Base-by-base conservation (phyloP, 768 basidiomycete genomes). In the Leccinum uliginosum region DNA sequence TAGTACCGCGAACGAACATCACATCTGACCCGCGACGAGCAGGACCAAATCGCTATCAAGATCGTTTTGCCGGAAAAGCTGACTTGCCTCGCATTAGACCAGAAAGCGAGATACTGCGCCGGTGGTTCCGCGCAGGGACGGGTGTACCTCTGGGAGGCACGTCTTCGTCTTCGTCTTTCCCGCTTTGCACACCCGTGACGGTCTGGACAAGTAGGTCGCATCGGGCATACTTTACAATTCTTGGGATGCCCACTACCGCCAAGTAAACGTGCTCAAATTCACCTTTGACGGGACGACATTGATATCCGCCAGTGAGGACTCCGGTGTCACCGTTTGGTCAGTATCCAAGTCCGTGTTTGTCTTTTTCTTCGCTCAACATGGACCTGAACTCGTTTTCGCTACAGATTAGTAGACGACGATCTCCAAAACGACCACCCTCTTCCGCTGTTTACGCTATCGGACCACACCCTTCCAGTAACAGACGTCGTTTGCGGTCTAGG, bases 201-300 rank as follows among this genome's bases (percentile, higher is more conserved):
- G 61, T 21, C 70, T 43, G 11, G 40, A 43, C 7, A 19, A 43
- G 58, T 73, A 97, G 93, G 78, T 93, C 62, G 79, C 89, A 10
- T 97, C 95, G n/a, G 95, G 95, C n/a, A 86, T 95, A 53, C 76
- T 98, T 47, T 93, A 86, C 76, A 85, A 88, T 62, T 82, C 90
- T 0, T 94, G 94, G 85, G 95, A 98, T 58, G 95, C 95, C 17
- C 96, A 98, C 71, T 99, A 98, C 74, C 89, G 96, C 56, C 80
- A 85, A 67, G 82, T 98, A 52, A 89, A 83, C 58, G 86, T 88
- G 9, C 73, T 98, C 2, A 83, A 82, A 44, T 98, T 98, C 69
- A 89, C 92, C 9, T 77, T 78, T 19, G 94, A 97, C 66, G 89
- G 90, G 32, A 81, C 80, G 46, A 83, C 86, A 6, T 76, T 99